These are phyloP conservation scores for Pichia rugopelliculosa DNA, from an alignment of 805 yeast species.

Conservation along the genomic window DNA sequence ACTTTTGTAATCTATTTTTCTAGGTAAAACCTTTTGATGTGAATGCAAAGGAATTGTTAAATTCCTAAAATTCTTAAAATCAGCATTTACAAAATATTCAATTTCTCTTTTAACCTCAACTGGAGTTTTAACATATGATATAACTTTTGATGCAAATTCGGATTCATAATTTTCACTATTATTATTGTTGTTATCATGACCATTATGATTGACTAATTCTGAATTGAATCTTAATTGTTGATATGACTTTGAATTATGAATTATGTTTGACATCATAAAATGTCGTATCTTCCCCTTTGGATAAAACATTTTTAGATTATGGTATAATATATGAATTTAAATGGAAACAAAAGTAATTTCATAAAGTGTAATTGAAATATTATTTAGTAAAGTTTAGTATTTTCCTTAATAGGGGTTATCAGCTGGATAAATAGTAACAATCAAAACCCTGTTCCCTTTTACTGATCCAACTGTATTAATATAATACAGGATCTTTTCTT, in stretches of 20 bases:
- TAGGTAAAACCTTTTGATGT: conserved; percentile 1
- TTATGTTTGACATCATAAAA: not conserved
- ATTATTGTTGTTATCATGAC: not conserved
- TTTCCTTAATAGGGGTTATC: too few relatives aligned
- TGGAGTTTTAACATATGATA: conserved; percentile 5
- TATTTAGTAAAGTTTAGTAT: not conserved
- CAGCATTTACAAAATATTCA: conserved; percentile 1
- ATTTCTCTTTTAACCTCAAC: not conserved
- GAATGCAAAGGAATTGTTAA: not conserved
- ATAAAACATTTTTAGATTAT: not conserved
- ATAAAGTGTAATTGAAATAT: not conserved
- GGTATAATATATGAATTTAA: not conserved
- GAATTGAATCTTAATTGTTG: not conserved
- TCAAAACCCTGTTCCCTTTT: not conserved
- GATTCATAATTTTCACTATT: not conserved
- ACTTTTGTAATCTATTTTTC: conserved; percentile 1
- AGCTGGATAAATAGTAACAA: not conserved
- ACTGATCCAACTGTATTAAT: not conserved
- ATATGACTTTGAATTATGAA: not conserved
- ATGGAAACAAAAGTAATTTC: not conserved
- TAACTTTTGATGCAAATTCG: not conserved
- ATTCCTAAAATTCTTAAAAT: conserved; percentile 2
- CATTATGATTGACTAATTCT: not conserved
- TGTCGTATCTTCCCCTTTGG: conserved; percentile 8
- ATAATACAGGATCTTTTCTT: not conserved